Base-by-base conservation (phyloP, 768 basidiomycete genomes). In the Podaxis mareebaensis region DNA sequence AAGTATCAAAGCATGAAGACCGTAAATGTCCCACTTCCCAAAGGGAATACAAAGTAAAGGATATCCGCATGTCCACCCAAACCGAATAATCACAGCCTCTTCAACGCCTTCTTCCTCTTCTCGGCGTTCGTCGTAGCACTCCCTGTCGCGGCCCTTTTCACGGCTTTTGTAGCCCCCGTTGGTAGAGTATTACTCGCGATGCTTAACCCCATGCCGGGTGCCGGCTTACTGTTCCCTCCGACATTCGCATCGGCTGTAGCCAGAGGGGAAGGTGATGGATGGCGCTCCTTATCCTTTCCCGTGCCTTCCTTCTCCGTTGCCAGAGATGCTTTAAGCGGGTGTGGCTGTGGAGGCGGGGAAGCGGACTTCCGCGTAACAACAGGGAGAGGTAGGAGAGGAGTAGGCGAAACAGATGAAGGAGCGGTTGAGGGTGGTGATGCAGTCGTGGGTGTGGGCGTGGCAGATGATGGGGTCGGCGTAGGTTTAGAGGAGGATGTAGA, bases 61-160 rank as follows among this genome's bases (percentile, higher is more conserved):
- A 20, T 46, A 46, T 46, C 44, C 44, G 3, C 17, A 17, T 46
- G 6, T 20, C 44, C 44, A 24, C 22, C 49, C 22, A 51, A 12
- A 13, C 8, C 7, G 26, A 39, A 20, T 38, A 12, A 22, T 57
- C 44, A 94, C 74, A 94, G 75, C 66, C 92, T 81, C 76, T 91
- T 94, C 68, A 94, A 76, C 3, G 92, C 93, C 80, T 93, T 94
- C 83, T 94, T 94, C 74, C 93, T 81, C 78, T 94, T 94, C 76
- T 93, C 92, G 3, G 84, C 85, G 1, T 86, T 86, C 2, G 80
- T 82, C 4, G 76, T 72, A 0, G 73, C 79, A 11, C 76, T 77
- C 1, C 82, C 81, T 0, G 86, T 82, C 1, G 89, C 85, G 15
- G 86, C 80, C 55, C 91, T 78, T 75, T 92, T 93, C 57, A 90